Evolutionary conservation across 2,329 filamentous ascomycete species (phyloP).

Genomic region (Phialocephala subalpina): DNA sequence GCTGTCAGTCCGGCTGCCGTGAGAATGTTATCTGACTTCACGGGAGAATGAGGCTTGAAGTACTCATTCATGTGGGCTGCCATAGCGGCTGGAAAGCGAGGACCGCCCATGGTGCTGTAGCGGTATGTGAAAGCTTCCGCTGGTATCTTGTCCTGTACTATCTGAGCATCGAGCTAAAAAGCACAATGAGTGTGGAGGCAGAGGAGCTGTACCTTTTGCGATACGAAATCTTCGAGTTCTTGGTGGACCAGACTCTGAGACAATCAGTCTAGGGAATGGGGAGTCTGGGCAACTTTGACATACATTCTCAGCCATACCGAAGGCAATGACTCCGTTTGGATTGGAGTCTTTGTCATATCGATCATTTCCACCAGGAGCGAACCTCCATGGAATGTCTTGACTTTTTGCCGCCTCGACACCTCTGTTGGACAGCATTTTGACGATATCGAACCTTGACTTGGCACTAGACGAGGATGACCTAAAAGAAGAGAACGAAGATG

Average conservation of each 20-base stretch:
- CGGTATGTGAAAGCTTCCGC: slow-evolving; percentile 50
- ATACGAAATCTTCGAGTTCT: slow-evolving; percentile 49
- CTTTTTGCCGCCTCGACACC: slow-evolving; percentile 18
- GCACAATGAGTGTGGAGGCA: background rate
- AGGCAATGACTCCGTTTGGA: slow-evolving; percentile 32
- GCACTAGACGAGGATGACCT: no score
- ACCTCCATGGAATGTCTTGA: slow-evolving; percentile 30
- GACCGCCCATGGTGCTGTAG: slow-evolving; percentile 47
- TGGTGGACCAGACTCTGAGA: slow-evolving; percentile 46
- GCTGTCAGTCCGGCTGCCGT: slow-evolving; percentile 52
- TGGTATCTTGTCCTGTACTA: slow-evolving; percentile 41
- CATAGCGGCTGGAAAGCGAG: slow-evolving; percentile 49
- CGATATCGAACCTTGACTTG: background rate
- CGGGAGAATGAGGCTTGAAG: slow-evolving; percentile 46
- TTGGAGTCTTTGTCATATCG: slow-evolving; percentile 31
- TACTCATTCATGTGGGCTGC: slow-evolving; percentile 51
- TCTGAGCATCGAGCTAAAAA: background rate
- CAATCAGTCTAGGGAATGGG: background rate
- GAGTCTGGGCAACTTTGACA: background rate
- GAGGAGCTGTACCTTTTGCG: slow-evolving; percentile 39
- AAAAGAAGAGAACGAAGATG: background rate
- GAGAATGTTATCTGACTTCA: slow-evolving; percentile 48
- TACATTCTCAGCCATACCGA: slow-evolving; percentile 36
- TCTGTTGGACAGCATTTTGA: slow-evolving; percentile 49
- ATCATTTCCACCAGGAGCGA: slow-evolving; percentile 29